phyloP scores from a whole-genome alignment of 2,329 filamentous ascomycete species.

The Phyllosticta citribraziliensis region DNA sequence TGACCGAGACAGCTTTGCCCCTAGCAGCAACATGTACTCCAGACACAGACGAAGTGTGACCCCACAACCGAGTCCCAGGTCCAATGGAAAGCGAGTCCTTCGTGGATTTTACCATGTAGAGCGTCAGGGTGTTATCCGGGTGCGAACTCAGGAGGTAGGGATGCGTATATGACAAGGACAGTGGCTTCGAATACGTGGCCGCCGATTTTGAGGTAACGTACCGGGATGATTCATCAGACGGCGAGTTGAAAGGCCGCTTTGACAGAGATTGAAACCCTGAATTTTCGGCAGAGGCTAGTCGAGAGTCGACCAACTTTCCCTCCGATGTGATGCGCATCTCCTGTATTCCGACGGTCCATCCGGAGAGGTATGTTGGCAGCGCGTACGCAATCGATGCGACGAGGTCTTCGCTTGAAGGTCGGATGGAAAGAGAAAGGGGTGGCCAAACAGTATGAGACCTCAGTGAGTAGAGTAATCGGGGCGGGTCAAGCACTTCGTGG shows the following conservation, averaged over 20 bases:
- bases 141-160: slow-evolving; percentile 79
- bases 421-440: slow-evolving; percentile 73
- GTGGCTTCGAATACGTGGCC: slow-evolving; percentile 30
- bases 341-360: slow-evolving; percentile 88
- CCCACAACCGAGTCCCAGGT: slow-evolving; percentile 69
- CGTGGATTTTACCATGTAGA: slow-evolving; percentile 72
- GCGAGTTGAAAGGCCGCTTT: slow-evolving; percentile 11
- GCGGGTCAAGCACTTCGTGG: slow-evolving; percentile 25
- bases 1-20: slow-evolving; percentile 86
- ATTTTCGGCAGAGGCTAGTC: slow-evolving; percentile 41
- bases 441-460: slow-evolving; percentile 70
- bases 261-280: slow-evolving; percentile 35
- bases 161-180: slow-evolving; percentile 50
- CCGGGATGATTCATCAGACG: slow-evolving; percentile 6
- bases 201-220: slow-evolving; percentile 12
- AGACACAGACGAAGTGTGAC: slow-evolving; percentile 82
- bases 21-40: slow-evolving; percentile 74
- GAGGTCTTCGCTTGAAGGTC: slow-evolving; percentile 52
- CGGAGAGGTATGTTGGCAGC: slow-evolving; percentile 62
- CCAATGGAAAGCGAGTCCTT: slow-evolving; percentile 57
- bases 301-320: slow-evolving; percentile 40
- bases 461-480: slow-evolving; percentile 63
- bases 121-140: slow-evolving; percentile 75
- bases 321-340: slow-evolving; percentile 59
- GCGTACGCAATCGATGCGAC: slow-evolving; percentile 84